Percentiles rank a stretch among this genome's conserved stretches.
Evolutionary conservation across 768 basidiomycete species (phyloP).

Genomic region (Cyathus striatus): DNA sequence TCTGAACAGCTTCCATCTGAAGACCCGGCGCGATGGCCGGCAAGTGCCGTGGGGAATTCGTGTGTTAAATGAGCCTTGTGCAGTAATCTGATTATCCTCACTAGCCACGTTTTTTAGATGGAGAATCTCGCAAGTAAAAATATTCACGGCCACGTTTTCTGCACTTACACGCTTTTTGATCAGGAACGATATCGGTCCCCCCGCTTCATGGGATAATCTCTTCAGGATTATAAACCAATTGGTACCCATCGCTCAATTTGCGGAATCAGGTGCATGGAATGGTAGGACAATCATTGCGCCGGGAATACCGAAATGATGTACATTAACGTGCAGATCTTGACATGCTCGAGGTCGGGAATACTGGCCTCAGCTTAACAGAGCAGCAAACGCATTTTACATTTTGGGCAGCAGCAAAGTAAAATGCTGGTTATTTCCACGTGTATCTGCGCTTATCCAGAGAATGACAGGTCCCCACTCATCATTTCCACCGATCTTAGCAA

Average conservation of each 20-base stretch:
- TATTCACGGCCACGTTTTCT: background rate
- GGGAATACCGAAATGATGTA: background rate
- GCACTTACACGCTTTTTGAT: background rate
- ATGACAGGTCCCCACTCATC: constrained; percentile 32
- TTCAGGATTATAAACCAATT: constrained; percentile 48
- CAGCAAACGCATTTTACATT: constrained; percentile 46
- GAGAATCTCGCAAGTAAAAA: constrained; percentile 35
- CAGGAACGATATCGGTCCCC: constrained; percentile 44
- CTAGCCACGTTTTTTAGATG: constrained; percentile 16
- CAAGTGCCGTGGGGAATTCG: constrained; percentile 39
- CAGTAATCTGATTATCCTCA: background rate
- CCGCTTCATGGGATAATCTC: constrained; percentile 40
- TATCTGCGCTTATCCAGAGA: background rate
- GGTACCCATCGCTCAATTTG: constrained; percentile 45
- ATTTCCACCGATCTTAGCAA: constrained; percentile 38
- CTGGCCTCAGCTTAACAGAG: constrained; percentile 33
- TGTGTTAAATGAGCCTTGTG: constrained; percentile 11
- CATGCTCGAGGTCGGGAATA: constrained; percentile 48
- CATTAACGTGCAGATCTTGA: constrained; percentile 34
- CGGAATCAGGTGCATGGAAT: constrained; percentile 40
- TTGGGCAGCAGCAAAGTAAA: constrained; percentile 46
- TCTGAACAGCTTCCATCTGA: background rate
- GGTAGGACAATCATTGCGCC: constrained; percentile 10
- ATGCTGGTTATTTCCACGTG: background rate
- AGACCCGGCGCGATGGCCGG: constrained; percentile 49